Base-by-base conservation (phyloP, 164 flowering plant species). In the Vitis labrusca region DNA sequence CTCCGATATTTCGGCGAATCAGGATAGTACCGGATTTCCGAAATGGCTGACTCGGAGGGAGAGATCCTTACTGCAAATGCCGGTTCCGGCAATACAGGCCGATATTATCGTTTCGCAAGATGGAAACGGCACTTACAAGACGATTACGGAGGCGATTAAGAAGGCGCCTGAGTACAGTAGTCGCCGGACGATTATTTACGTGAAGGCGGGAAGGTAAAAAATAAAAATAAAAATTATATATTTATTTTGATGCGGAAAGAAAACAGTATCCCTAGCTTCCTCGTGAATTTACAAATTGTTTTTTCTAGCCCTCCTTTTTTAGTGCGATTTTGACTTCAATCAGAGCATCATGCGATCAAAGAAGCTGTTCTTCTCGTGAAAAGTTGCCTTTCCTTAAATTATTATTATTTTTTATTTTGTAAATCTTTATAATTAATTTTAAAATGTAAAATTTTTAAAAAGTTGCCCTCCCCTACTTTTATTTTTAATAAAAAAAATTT, bases 191-290 rank as follows among this genome's bases (percentile, higher is more conserved):
- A 81, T 94, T 9, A 94, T 94, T 32, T 87, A 88, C 83, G 88
- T 94, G 55, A 88, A 71, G 76, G 96, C 97, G 11, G 98, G 98
- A 79, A 88, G 80, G 98, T 93, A 90, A 85, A 56, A 29, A 48
- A 23, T 23, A 2, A n/a, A 23, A 47, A 37, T 23, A 32, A 37
- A 1, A 37, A 3, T 63, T 47, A 13, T n/a, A 6, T 8, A 1
- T 10, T 15, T 44, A 44, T 6, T 3, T 37, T 37, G 5, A 37
- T 23, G 2, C 27, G 44, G 44, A 37, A 3, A 3, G 44, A 3
- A 37, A 37, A 3, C 44, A 37, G 7, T 37, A 37, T 37, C 44
- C 27, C 7, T 37, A 37, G 44, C 44, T 37, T 37, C 27, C 44
- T 37, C 7, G 44, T 37, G 44, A 37, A 37, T 37, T 37, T 37